Evolutionary conservation across 2,329 filamentous ascomycete species (phyloP).

Genomic region (Zasmidium cellare): DNA sequence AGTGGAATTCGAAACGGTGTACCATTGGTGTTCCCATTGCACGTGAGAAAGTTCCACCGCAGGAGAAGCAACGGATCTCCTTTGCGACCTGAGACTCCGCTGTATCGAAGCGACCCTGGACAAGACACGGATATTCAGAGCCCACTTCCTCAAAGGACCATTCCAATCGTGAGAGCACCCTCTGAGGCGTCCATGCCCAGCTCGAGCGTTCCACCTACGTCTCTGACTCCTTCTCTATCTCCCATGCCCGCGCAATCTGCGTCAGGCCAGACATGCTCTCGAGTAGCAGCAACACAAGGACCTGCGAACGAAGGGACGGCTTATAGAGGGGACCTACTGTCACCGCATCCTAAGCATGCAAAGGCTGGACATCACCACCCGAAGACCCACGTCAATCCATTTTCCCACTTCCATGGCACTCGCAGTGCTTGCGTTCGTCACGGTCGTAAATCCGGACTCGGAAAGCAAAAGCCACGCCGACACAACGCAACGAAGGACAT

Average conservation of each 20-base stretch:
- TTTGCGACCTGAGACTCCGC: slow-evolving; percentile 26
- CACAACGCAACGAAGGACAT: slow-evolving; percentile 25
- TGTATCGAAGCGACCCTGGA: slow-evolving; percentile 23
- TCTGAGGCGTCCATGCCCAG: not conserved
- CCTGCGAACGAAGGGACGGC: not conserved
- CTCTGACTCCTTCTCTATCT: not conserved
- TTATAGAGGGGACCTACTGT: not conserved
- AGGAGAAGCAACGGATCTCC: slow-evolving; percentile 22
- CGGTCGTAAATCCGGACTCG: slow-evolving; percentile 24
- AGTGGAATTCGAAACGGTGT: not conserved
- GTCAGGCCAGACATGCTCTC: too few species aligned
- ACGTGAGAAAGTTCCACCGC: slow-evolving; percentile 27
- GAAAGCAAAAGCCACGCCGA: not conserved
- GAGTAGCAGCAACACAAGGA: too few species aligned
- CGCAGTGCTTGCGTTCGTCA: slow-evolving; percentile 32
- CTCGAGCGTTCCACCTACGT: not conserved
- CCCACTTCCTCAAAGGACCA: slow-evolving; percentile 23
- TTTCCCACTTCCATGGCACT: slow-evolving; percentile 27
- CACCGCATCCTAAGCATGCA: not conserved
- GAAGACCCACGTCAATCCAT: slow-evolving; percentile 6
- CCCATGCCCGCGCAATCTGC: not conserved
- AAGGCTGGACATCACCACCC: not conserved
- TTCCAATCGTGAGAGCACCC: slow-evolving; percentile 10
- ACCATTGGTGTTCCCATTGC: slow-evolving; percentile 30
- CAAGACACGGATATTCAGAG: slow-evolving; percentile 22